phyloP scores from a whole-genome alignment of 192 early-diverging fungal species.

The Spinellus fusiger region DNA sequence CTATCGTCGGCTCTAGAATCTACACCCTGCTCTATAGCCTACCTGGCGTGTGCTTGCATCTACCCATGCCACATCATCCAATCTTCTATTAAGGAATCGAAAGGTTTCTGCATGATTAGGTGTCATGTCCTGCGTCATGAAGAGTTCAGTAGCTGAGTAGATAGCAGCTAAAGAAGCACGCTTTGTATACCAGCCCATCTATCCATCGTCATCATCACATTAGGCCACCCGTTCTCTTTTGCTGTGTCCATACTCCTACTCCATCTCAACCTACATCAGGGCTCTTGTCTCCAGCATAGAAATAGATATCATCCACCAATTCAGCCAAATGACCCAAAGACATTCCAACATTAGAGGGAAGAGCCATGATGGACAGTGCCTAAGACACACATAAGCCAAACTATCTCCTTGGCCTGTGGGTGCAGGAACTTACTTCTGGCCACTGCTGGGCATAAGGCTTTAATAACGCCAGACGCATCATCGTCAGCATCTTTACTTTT shows the following conservation, averaged over 20 bases:
- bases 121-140: conserved; percentile 87
- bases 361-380: conserved; percentile 70
- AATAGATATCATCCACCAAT: conserved; percentile 84
- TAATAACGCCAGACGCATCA: conserved; percentile 63
- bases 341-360: conserved; percentile 68
- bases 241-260: neutral
- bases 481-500: conserved; percentile 55
- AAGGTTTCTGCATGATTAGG: conserved; percentile 66
- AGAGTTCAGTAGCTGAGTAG: conserved; percentile 86
- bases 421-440: conserved; percentile 55
- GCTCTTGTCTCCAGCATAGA: conserved; percentile 78
- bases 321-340: conserved; percentile 61
- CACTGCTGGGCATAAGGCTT: conserved; percentile 66
- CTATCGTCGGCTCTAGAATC: too few species aligned
- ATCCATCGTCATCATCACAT: neutral
- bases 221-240: neutral
- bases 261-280: conserved; percentile 50
- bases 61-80: conserved; percentile 62
- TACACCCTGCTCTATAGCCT: too few species aligned
- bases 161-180: conserved; percentile 74
- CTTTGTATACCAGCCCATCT: conserved; percentile 90
- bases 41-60: conserved; percentile 45
- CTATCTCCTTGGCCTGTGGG: neutral
- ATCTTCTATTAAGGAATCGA: conserved; percentile 71
- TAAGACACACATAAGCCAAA: conserved; percentile 13